A percentile compares a stretch with the other conserved stretches of the same genome.
Evolutionary conservation across 768 basidiomycete genomes (phyloP).

Genomic region (Trametes cinnabarina): DNA sequence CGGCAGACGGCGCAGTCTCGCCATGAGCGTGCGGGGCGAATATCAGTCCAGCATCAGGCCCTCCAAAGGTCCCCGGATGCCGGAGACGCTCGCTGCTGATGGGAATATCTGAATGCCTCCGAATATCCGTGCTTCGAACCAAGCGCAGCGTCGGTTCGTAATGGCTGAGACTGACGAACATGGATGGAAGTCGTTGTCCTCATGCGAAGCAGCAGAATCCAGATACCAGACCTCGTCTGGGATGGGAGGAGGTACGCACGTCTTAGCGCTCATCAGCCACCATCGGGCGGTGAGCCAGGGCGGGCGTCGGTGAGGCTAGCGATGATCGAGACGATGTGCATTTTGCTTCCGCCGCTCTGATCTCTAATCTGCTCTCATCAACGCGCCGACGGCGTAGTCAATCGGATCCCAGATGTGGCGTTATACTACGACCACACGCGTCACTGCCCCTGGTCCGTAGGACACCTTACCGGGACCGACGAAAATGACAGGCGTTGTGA

Average conservation of each 20-base stretch:
- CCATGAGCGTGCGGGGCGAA: neutral
- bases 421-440: constrained; percentile 10
- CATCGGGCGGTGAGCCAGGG: neutral
- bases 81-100: constrained; percentile 2
- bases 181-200: neutral
- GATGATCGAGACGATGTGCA: constrained; percentile 1
- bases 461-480: constrained; percentile 1
- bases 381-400: constrained; percentile 4
- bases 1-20: neutral
- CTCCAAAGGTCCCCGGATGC: neutral
- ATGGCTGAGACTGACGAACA: neutral
- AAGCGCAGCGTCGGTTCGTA: neutral
- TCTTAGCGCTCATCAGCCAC: neutral
- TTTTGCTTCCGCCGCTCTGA: constrained; percentile 15
- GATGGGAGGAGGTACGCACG: neutral
- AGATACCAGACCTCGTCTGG: neutral
- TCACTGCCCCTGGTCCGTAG: constrained; percentile 9
- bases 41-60: constrained; percentile 6
- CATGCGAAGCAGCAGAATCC: neutral
- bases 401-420: constrained; percentile 21
- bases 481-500: neutral
- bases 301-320: neutral
- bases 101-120: constrained; percentile 1
- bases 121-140: neutral
- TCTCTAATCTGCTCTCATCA: neutral